A percentile compares a stretch with the other conserved stretches of the same genome.
Conservation (phyloP, 2,329 filamentous ascomycete species). For the Lasiodiplodia gonubiensis region DNA sequence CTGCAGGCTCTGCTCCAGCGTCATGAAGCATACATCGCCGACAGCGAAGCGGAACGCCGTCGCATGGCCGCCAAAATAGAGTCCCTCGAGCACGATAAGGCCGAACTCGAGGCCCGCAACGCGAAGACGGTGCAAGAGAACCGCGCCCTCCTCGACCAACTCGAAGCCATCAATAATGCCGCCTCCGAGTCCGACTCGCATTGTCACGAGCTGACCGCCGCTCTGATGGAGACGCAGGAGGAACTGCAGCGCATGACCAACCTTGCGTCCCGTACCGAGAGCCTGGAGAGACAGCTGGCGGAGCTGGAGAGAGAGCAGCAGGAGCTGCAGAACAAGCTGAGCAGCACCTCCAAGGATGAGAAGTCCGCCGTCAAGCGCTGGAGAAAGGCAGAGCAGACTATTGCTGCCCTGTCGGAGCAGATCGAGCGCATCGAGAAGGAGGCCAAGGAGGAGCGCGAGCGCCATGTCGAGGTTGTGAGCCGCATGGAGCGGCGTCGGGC, state of each 20-base stretch:
- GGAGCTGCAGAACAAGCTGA: constrained; percentile 70
- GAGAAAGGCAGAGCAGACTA: constrained; percentile 80
- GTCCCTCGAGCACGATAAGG: constrained; percentile 74
- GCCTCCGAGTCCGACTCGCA: constrained; percentile 80
- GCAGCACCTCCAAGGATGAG: constrained; percentile 73
- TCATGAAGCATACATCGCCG: constrained; percentile 92
- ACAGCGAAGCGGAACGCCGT: constrained; percentile 83
- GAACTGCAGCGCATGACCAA: constrained; percentile 76
- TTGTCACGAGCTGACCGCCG: constrained; percentile 76
- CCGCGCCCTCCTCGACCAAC: constrained; percentile 76
- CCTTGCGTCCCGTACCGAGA: constrained; percentile 74
- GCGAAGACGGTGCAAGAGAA: constrained; percentile 83
- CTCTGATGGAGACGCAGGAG: constrained; percentile 76
- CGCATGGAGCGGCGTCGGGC: constrained; percentile 83
- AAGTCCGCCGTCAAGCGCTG: constrained; percentile 80
- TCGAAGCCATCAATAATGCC: constrained; percentile 82
- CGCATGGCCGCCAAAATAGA: constrained; percentile 76
- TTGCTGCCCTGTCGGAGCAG: constrained; percentile 82
- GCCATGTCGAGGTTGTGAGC: constrained; percentile 78
- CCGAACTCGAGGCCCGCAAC: constrained; percentile 74
- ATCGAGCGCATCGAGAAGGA: constrained; percentile 88
- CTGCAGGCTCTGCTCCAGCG: constrained; percentile 86
- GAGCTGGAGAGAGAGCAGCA: constrained; percentile 83
- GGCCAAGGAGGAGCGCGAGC: constrained; percentile 76
- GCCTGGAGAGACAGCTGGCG: constrained; percentile 80